Base-by-base conservation (phyloP, 225 moss, liverwort and hornwort species). In the Straminergon stramineum region DNA sequence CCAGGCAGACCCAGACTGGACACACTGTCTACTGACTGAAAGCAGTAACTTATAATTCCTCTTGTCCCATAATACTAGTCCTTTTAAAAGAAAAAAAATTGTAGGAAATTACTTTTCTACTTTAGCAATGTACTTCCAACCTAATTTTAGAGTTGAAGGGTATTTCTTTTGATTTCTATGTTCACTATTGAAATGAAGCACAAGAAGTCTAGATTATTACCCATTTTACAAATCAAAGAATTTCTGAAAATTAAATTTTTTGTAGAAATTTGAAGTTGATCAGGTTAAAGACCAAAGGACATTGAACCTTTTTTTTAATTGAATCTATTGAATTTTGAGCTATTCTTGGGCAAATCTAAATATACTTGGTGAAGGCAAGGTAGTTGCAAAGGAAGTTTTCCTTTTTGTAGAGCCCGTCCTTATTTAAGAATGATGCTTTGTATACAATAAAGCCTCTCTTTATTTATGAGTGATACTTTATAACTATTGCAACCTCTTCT, bases 351-450 rank as follows among this genome's bases (percentile, higher is more conserved):
- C 0, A 12, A 2, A 75, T 75, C 18, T 48, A 48, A 48, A 30
- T 0, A 45, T 4, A 30, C 0, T 1, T 0, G 3, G 2, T 30
- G 17, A 11, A 1, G 3, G 3, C 10, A 17, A 45, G 30, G 17
- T 45, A 1, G 6, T 2, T 30, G 18, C 10, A 30, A 17, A 75
- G 0, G 17, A 30, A 74, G 17, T 17, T 17, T 45, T 45, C 10
- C 17, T 70, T 71, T 28, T 9, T 45, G 2, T 16, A 73, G 16
- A 73, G 10, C 5, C 16, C 43, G 17, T 13, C 7, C 4, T n/a
- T 28, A 28, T 43, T 73, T 43, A 45, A 27, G 26, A n/a, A 4
- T 69, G 4, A 6, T 12, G n/a, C 24, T 41, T 71, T 71, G 1
- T 41, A 71, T 41, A 26, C 26, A 26, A 48, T 48, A 48, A 48